A percentile compares a stretch with the other conserved stretches of the same genome.
phyloP scores from a whole-genome alignment of 2,329 filamentous ascomycete genomes.

The Aspergillus versicolor region DNA sequence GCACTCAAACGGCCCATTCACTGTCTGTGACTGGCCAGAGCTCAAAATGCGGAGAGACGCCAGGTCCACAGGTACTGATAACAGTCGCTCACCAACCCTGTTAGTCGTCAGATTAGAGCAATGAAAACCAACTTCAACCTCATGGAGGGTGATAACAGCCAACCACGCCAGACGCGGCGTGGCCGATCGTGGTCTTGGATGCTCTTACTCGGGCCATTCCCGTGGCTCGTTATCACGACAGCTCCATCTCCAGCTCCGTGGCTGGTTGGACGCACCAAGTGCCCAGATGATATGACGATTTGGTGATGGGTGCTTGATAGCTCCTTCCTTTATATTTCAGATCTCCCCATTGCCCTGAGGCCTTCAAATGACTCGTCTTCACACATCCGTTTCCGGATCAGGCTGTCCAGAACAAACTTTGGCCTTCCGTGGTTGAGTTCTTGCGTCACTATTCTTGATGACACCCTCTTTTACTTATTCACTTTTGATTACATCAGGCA shows the following conservation, averaged over 20 bases:
- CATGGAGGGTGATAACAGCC: slow-evolving; percentile 13
- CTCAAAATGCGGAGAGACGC: slow-evolving; percentile 20
- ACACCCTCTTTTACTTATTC: background rate
- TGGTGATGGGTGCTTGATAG: background rate
- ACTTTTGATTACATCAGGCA: slow-evolving; percentile 5
- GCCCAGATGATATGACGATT: slow-evolving; percentile 1
- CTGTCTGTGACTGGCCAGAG: slow-evolving; percentile 11
- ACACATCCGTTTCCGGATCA: background rate
- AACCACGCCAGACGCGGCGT: background rate
- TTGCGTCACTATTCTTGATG: slow-evolving; percentile 3
- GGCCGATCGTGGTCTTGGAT: slow-evolving; percentile 10
- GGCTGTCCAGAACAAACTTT: background rate
- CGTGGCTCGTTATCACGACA: slow-evolving; percentile 8
- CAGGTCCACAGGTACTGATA: slow-evolving; percentile 21
- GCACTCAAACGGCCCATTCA: slow-evolving; percentile 12
- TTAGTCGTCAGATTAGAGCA: slow-evolving; percentile 25
- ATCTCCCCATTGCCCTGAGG: background rate
- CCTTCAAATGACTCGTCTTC: background rate
- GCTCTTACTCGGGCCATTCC: slow-evolving; percentile 8
- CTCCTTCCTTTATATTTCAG: background rate
- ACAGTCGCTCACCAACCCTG: slow-evolving; percentile 13
- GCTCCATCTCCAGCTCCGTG: background rate
- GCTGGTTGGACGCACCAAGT: background rate
- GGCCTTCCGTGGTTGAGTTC: slow-evolving; percentile 2
- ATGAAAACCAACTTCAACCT: slow-evolving; percentile 2